Base-by-base conservation (phyloP, 106 monocot species). In the Iris macrosiphon region DNA sequence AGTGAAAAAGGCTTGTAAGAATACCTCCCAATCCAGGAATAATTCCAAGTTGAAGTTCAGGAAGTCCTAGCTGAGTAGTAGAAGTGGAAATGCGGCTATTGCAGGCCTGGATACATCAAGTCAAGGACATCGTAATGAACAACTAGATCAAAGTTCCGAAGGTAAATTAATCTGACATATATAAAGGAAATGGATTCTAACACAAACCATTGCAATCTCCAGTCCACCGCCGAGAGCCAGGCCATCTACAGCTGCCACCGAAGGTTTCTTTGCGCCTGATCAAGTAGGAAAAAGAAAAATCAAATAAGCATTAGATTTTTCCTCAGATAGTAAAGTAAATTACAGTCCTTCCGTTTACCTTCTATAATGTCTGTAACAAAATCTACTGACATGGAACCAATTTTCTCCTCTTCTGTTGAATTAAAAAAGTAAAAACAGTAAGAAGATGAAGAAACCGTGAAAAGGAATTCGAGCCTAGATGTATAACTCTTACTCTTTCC, bases 11-110 rank as follows among this genome's bases (percentile, higher is more conserved):
- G 38, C 20, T 40, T 13, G 57, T 11, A 45, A 49, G 14, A 49
- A 34, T 66, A 95, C 94, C 94, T 95, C 94, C 94, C 61, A 95
- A 79, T 59, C 94, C 94, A 24, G 94, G 89, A 60, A 95, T 85
- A 20, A 95, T 56, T 62, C 94, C 94, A 63, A 95, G 82, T 61
- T 82, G 85, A 63, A 95, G 89, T 74, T 95, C 94, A 26, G 94
- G 94, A 43, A 95, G 71, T 12, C 89, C 94, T 55, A 95, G 68
- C 58, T 82, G 89, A 54, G 79, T 69, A 63, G 49, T 65, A 23
- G 78, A 40, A 40, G 94, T 95, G 45, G 79, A 85, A 49, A 95
- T 72, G 25, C 94, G 84, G 28, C 59, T 85, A 95, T 95, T 84
- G 55, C 94, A 95, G 42, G 82, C 89, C 94, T 95, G 60, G 51